Evolutionary conservation across 768 basidiomycete species (phyloP).

Genomic region (Suillus hirtellus): DNA sequence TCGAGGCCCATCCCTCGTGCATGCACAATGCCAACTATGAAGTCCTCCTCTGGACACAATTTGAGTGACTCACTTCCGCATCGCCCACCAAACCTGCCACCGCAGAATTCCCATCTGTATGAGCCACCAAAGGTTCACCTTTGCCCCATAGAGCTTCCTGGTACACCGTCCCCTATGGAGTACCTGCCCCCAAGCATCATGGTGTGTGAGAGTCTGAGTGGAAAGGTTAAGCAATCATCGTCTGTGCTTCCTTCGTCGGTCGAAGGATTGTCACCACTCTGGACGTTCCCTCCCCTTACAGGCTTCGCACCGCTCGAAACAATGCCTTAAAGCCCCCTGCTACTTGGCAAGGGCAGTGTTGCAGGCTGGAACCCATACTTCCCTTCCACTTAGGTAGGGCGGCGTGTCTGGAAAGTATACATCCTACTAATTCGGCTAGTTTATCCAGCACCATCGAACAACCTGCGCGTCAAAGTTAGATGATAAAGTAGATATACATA

Average conservation of each 20-base stretch:
- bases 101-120: background rate
- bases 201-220: background rate
- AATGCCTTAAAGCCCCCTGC: background rate
- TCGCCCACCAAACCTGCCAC: background rate
- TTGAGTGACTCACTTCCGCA: constrained; percentile 10
- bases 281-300: background rate
- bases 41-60: background rate
- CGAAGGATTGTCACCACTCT: constrained; percentile 1
- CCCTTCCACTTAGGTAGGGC: background rate
- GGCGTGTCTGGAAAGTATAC: background rate
- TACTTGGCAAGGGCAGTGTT: background rate
- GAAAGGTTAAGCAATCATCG: background rate
- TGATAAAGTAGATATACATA: background rate
- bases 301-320: background rate
- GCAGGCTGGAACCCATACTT: constrained; percentile 3
- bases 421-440: background rate
- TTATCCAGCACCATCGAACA: background rate
- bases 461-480: background rate
- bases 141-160: constrained; percentile 1
- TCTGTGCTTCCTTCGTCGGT: background rate
- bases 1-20: constrained; percentile 15
- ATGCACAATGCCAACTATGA: constrained; percentile 20
- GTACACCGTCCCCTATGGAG: constrained; percentile 24
- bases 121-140: constrained; percentile 1
- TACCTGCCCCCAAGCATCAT: constrained; percentile 13